Evolutionary conservation across 768 basidiomycete species (phyloP), one percentile per base, ranked within the genome.

Genomic region (Auricularia sp.): DNA sequence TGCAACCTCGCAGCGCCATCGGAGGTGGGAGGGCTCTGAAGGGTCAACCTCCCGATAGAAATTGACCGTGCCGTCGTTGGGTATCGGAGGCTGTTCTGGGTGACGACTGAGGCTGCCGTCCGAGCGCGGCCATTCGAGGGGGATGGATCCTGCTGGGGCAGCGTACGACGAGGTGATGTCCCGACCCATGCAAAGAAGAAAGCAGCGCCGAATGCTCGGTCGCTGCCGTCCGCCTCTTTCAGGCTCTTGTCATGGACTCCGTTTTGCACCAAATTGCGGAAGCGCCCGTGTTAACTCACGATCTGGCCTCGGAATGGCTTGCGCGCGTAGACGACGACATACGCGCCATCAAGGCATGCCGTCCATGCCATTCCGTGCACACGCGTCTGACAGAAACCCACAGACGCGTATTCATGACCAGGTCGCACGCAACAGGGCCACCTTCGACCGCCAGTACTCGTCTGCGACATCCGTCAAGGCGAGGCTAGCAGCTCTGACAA

Each of bases 1-100:
- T 11, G 83, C 82, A 4, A 83, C 67, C 59, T 77, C 74, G 34
- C 71, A 68, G 4, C 77, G 80, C 89, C 90, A 93, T 71, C 82
- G 82, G 37, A 87, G 73, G 51, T 78, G 71, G 18, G 81, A 74
- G 24, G 77, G 72, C 51, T 85, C 82, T 62, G 87, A 82, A 21
- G 81, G 69, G 21, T 72, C 74, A 1, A 89, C 72, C 2, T 76
- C 78, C 16, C 82, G 80, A 82, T 87, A 88, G 73, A 74, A 93
- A 70, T 92, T 92, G 36, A 93, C 86, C 63, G 84, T 77, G 14
- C 87, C 86, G 7, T 85, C 85, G 6, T 69, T 88, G 86, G 24
- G 88, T 79, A 6, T 77, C 68, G 64, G 77, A 76, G 13, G 76
- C 79, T 3, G 82, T 86, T 64, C 86, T 84, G 18, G 71, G 73